Percentiles rank a stretch among this genome's conserved stretches.
Evolutionary conservation across 768 basidiomycete genomes (phyloP).

Genomic region (Lentinus tigrinus): DNA sequence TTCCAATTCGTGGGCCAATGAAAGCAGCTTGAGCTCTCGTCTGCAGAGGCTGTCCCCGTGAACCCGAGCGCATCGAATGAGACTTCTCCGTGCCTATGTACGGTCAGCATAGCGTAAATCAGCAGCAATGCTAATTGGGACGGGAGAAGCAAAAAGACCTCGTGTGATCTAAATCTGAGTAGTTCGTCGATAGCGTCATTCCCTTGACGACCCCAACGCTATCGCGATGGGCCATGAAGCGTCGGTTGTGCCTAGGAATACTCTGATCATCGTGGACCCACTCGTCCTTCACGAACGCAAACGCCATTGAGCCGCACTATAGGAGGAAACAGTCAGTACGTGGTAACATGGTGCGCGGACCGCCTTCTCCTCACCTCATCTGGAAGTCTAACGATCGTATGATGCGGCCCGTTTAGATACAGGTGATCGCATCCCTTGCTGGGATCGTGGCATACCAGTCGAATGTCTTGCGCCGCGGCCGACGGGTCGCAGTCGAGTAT

Average conservation of each 20-base stretch:
- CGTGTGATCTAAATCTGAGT: no score
- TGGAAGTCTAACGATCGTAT: slow-evolving; percentile 52
- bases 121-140: no score
- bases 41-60: background rate
- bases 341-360: no score
- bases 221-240: slow-evolving; percentile 33
- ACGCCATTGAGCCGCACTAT: slow-evolving; percentile 27
- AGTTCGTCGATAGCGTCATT: slow-evolving; percentile 19
- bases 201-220: slow-evolving; percentile 38
- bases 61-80: no score
- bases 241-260: slow-evolving; percentile 33
- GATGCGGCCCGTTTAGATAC: slow-evolving; percentile 37
- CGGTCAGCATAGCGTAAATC: no score
- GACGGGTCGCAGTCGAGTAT: slow-evolving; percentile 46
- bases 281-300: slow-evolving; percentile 37
- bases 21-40: background rate
- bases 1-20: slow-evolving; percentile 6
- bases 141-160: no score
- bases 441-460: slow-evolving; percentile 43
- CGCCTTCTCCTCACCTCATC: slow-evolving; percentile 10
- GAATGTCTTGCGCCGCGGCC: slow-evolving; percentile 43
- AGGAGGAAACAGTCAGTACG: background rate
- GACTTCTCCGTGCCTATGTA: no score
- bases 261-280: slow-evolving; percentile 45
- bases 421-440: slow-evolving; percentile 39